Conservation (phyloP, 805 yeast species). For the Dipodascus albidus region DNA sequence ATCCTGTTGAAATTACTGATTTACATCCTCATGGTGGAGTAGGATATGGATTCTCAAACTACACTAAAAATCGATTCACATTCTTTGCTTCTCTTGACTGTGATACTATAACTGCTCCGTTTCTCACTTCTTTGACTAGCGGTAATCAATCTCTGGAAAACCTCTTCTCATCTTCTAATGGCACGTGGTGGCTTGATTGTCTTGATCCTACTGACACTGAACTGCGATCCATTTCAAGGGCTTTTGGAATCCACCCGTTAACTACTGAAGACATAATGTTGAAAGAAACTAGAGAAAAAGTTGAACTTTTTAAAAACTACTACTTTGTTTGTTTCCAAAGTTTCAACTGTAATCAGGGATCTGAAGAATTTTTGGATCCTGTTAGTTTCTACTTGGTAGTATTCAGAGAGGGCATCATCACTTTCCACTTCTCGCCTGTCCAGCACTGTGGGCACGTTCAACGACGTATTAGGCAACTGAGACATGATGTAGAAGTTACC, state of each 20-base stretch:
- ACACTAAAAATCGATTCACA: background rate
- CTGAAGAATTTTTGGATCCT: conserved; percentile 70
- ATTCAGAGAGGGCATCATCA: conserved; percentile 45
- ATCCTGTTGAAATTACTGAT: background rate
- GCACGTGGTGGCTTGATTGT: conserved; percentile 69
- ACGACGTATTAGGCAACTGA: conserved; percentile 49
- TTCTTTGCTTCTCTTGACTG: background rate
- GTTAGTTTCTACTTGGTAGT: conserved; percentile 50
- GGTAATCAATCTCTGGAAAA: background rate
- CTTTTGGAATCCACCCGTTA: conserved; percentile 95
- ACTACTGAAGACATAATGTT: conserved; percentile 95
- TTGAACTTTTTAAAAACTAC: conserved; percentile 78
- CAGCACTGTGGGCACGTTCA: conserved; percentile 49
- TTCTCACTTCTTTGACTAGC: background rate
- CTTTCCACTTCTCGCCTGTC: conserved; percentile 53
- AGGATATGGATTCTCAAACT: background rate
- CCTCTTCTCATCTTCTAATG: background rate
- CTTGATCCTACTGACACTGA: conserved; percentile 89
- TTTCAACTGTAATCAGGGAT: conserved; percentile 73
- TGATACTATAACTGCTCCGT: background rate
- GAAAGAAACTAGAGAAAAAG: conserved; percentile 96
- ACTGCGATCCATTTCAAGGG: conserved; percentile 83
- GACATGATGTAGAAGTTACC: conserved; percentile 47
- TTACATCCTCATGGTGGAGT: background rate
- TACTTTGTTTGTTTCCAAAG: conserved; percentile 96